Evolutionary conservation across 345 rosid species (phyloP).

Genomic region (Lenwebbia sp.): DNA sequence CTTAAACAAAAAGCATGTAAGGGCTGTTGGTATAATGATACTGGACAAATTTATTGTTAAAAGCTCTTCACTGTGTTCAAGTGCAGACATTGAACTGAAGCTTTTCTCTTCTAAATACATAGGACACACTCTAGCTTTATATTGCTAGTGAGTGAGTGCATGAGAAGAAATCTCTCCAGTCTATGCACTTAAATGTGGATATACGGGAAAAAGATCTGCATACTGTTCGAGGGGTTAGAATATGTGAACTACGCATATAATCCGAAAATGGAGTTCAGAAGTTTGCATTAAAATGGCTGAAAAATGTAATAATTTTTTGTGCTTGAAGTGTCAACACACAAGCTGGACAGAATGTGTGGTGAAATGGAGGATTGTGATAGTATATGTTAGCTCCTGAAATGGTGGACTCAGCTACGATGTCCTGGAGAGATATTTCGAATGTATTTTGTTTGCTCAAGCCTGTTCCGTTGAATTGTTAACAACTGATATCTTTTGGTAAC

Average conservation of each 20-base stretch:
- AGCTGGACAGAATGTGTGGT: neutral
- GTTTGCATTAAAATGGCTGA: neutral
- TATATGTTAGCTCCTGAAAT: neutral
- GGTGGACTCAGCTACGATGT: neutral
- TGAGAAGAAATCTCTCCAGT: neutral
- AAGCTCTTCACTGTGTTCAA: neutral
- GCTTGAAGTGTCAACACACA: neutral
- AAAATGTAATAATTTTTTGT: neutral
- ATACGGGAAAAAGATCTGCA: neutral
- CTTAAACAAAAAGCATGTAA: conserved; percentile 44
- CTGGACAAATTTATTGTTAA: neutral
- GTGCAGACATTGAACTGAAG: neutral
- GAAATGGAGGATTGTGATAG: neutral
- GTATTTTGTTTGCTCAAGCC: neutral
- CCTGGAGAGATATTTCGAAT: neutral
- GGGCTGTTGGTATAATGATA: neutral
- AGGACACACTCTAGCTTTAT: neutral
- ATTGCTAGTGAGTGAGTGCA: neutral
- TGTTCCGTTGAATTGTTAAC: neutral
- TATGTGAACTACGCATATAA: neutral
- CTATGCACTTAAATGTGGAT: neutral
- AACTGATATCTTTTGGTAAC: neutral
- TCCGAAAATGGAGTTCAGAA: neutral
- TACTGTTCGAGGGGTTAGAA: neutral
- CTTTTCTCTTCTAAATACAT: neutral